These are phyloP conservation scores for Acacia crassicarpa DNA, from an alignment of 306 rosid genomes.

Conservation along the genomic window DNA sequence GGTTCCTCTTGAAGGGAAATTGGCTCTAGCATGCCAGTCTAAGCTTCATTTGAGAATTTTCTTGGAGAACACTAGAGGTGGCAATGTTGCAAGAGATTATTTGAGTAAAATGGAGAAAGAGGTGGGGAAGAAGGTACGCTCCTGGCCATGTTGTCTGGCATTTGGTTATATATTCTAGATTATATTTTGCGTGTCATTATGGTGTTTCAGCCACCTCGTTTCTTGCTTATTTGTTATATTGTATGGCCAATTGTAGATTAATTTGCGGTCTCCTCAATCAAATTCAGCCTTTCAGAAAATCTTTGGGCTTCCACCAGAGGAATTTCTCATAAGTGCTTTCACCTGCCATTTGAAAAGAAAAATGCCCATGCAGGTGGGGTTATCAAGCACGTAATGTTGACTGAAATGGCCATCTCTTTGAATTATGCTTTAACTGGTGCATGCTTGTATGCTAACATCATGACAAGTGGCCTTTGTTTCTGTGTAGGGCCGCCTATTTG, in stretches of 20 bases:
- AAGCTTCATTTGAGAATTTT: slow-evolving; percentile 90
- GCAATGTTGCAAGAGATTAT: slow-evolving; percentile 72
- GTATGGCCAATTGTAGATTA: slow-evolving; percentile 54
- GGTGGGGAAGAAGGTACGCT: slow-evolving; percentile 91
- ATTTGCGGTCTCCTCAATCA: slow-evolving; percentile 92
- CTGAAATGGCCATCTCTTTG: slow-evolving; percentile 11
- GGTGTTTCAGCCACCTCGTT: slow-evolving; percentile 27
- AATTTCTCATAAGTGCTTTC: slow-evolving; percentile 96
- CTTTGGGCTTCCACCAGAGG: slow-evolving; percentile 93
- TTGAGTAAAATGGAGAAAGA: slow-evolving; percentile 95
- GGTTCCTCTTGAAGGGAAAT: slow-evolving; percentile 94
- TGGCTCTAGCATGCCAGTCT: slow-evolving; percentile 91
- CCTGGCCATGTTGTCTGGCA: slow-evolving; percentile 5
- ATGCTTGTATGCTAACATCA: slow-evolving; percentile 26
- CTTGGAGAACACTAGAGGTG: slow-evolving; percentile 83
- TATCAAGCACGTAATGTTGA: slow-evolving; percentile 25
- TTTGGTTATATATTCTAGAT: background rate
- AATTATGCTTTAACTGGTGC: slow-evolving; percentile 11
- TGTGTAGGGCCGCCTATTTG: slow-evolving; percentile 88
- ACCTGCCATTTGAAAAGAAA: slow-evolving; percentile 96
- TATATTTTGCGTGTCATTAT: slow-evolving; percentile 7
- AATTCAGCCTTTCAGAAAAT: slow-evolving; percentile 91
- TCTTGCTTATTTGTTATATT: slow-evolving; percentile 14
- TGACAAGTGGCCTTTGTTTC: slow-evolving; percentile 31
- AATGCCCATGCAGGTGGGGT: slow-evolving; percentile 89